Conservation (phyloP, 2,329 filamentous ascomycete species). For the Hortaea sp. region DNA sequence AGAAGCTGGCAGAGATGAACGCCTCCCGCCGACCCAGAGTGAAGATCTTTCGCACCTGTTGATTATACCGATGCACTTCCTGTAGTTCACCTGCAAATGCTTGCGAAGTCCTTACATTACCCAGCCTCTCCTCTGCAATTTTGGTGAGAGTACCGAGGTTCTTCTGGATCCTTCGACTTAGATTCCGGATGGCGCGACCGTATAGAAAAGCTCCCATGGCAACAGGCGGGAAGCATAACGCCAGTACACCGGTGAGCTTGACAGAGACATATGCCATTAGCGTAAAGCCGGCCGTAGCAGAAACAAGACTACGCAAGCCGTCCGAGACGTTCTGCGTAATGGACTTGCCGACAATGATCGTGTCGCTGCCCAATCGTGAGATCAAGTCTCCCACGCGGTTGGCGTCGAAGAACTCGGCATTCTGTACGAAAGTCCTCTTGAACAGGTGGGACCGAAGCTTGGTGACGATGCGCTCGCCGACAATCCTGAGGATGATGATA, state of each 20-base stretch:
- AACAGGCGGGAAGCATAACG: slow-evolving; percentile 81
- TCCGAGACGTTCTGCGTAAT: slow-evolving; percentile 97
- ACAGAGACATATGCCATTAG: slow-evolving; percentile 96
- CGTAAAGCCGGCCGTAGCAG: slow-evolving; percentile 76
- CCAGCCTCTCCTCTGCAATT: slow-evolving; percentile 93
- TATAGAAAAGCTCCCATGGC: slow-evolving; percentile 87
- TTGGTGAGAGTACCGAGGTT: slow-evolving; percentile 89
- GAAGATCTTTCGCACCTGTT: slow-evolving; percentile 86
- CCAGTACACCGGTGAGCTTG: slow-evolving; percentile 76
- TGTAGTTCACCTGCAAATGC: slow-evolving; percentile 89
- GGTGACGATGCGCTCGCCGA: slow-evolving; percentile 89
- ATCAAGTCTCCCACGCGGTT: slow-evolving; percentile 95
- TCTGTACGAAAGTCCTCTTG: slow-evolving; percentile 86
- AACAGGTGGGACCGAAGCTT: slow-evolving; percentile 83
- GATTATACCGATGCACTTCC: slow-evolving; percentile 85
- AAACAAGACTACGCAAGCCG: slow-evolving; percentile 82
- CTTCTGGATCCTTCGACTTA: slow-evolving; percentile 88
- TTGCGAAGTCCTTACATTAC: slow-evolving; percentile 93
- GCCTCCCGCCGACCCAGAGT: slow-evolving; percentile 78
- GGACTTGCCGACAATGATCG: slow-evolving; percentile 95
- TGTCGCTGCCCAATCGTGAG: slow-evolving; percentile 88
- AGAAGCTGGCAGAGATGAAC: slow-evolving; percentile 82
- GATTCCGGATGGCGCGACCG: slow-evolving; percentile 74
- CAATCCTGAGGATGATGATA: slow-evolving; percentile 84
- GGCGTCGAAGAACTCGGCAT: slow-evolving; percentile 97